phyloP scores from a whole-genome alignment of 768 basidiomycete genomes.

The Termitomyces sp. region DNA sequence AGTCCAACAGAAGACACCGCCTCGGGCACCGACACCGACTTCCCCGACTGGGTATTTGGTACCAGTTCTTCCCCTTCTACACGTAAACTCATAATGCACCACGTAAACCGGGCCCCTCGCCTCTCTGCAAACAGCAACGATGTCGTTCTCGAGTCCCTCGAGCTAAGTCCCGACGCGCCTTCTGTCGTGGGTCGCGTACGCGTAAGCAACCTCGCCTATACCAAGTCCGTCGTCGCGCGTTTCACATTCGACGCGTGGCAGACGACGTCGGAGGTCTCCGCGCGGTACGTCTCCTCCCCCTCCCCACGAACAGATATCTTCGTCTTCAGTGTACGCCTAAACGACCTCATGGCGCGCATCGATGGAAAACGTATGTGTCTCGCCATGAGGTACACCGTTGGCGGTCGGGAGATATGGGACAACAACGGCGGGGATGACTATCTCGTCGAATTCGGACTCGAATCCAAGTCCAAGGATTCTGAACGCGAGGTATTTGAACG shows the following conservation, averaged over 20 bases:
- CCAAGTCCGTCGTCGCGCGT: conserved; percentile 83
- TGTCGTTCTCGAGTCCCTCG: conserved; percentile 53
- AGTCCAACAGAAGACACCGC: conserved; percentile 80
- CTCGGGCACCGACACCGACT: conserved; percentile 76
- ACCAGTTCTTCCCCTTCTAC: conserved; percentile 25
- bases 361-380: conserved; percentile 83
- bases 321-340: conserved; percentile 69
- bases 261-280: conserved; percentile 91
- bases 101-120: conserved; percentile 63
- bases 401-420: conserved; percentile 87
- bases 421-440: conserved; percentile 84
- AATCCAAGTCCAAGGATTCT: conserved; percentile 12
- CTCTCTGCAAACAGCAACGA: conserved; percentile 33
- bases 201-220: conserved; percentile 83
- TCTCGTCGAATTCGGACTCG: conserved; percentile 59
- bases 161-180: conserved; percentile 47
- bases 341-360: conserved; percentile 71
- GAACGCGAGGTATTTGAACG: not conserved
- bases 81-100: conserved; percentile 51
- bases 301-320: conserved; percentile 69
- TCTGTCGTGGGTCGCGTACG: conserved; percentile 71
- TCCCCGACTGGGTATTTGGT: conserved; percentile 67
- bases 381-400: conserved; percentile 70
- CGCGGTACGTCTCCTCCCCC: conserved; percentile 53
- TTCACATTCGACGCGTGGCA: conserved; percentile 97